Percentiles rank a stretch among this genome's conserved stretches.
phyloP scores from a whole-genome alignment of 2,329 filamentous ascomycete species.

The Cordyceps cateniannulata region DNA sequence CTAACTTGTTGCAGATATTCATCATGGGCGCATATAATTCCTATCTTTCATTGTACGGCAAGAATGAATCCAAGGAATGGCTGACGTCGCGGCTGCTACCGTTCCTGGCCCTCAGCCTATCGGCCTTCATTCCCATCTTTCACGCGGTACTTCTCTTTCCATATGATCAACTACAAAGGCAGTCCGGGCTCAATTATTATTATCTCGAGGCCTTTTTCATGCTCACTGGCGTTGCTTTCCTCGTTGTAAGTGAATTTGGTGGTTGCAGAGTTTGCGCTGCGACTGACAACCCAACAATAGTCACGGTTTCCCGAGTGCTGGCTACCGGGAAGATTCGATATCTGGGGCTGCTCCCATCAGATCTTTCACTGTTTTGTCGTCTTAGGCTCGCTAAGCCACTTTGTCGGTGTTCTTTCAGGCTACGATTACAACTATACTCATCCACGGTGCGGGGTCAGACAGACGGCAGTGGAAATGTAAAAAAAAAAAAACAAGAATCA shows the following conservation, averaged over 20 bases:
- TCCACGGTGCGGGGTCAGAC: conserved; percentile 12
- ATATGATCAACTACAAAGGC: conserved; percentile 30
- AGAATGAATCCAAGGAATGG: conserved; percentile 29
- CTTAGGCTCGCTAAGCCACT: conserved; percentile 22
- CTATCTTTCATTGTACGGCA: conserved; percentile 29
- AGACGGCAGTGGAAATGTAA: neutral
- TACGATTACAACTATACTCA: conserved; percentile 19
- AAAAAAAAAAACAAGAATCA: neutral
- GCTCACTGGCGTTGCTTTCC: conserved; percentile 29
- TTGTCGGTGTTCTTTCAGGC: conserved; percentile 15
- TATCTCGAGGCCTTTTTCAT: conserved; percentile 32
- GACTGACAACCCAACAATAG: conserved; percentile 18
- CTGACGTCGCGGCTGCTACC: conserved; percentile 28
- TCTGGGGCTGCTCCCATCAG: conserved; percentile 39
- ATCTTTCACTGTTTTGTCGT: conserved; percentile 41
- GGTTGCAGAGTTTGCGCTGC: neutral
- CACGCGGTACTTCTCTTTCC: conserved; percentile 32
- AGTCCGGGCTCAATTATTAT: conserved; percentile 35
- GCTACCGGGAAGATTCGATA: conserved; percentile 37
- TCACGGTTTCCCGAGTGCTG: conserved; percentile 36
- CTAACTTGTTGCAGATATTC: conserved; percentile 24
- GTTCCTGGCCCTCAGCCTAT: conserved; percentile 32
- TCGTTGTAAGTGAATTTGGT: conserved; percentile 29
- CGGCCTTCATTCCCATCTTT: conserved; percentile 31
- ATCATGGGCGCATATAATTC: conserved; percentile 27